These are phyloP conservation scores for Tarenaya hassleriana DNA, from an alignment of 345 rosid genomes.

Conservation along the genomic window DNA sequence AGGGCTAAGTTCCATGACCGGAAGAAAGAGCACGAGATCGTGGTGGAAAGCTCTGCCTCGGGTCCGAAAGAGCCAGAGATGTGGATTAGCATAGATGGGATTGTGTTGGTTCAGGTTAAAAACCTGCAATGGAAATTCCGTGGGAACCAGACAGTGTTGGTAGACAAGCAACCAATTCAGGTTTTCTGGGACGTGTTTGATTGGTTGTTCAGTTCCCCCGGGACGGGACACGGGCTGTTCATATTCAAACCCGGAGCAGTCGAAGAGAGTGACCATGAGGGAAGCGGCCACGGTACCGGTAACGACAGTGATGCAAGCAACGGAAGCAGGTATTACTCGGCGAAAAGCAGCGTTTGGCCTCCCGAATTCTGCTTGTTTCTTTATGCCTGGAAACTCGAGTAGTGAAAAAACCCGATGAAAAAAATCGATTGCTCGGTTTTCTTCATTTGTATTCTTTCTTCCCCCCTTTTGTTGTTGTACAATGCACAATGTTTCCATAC, in stretches of 20 bases:
- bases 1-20: constrained; percentile 60
- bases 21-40: constrained; percentile 66
- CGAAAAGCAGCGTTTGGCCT: constrained; percentile 22
- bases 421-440: too few species aligned
- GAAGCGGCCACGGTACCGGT: constrained; percentile 35
- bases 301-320: constrained; percentile 39
- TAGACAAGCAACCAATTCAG: constrained; percentile 65
- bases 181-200: constrained; percentile 94
- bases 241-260: constrained; percentile 67
- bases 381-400: constrained; percentile 27
- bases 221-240: constrained; percentile 69
- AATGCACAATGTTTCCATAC: too few species aligned
- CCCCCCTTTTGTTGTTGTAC: neutral
- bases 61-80: constrained; percentile 66
- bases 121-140: constrained; percentile 94
- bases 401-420: too few species aligned
- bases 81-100: constrained; percentile 90
- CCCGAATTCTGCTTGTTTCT: constrained; percentile 73
- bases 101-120: constrained; percentile 54
- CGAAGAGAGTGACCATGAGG: constrained; percentile 42
- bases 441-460: too few species aligned
- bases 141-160: constrained; percentile 76
- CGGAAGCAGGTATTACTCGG: constrained; percentile 42
- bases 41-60: constrained; percentile 54
- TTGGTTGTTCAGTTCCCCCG: constrained; percentile 64